These are phyloP conservation scores for Ascoidea asiatica DNA, from an alignment of 805 yeast genomes.

Conservation along the genomic window DNA sequence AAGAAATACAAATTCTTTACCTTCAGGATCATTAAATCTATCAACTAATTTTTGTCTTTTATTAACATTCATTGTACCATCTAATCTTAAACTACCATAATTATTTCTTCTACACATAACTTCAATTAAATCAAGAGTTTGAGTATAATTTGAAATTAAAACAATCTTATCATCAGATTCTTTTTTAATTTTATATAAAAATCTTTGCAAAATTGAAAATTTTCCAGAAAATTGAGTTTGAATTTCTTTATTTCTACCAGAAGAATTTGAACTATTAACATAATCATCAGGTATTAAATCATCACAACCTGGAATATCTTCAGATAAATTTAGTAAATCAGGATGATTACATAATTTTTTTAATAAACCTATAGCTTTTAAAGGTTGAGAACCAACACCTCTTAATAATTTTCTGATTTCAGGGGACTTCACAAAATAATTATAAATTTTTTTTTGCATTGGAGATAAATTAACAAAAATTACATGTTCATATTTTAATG, in stretches of 20 bases:
- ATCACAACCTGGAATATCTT: conserved; percentile 63
- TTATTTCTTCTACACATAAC: conserved; percentile 61
- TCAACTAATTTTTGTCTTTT: conserved; percentile 91
- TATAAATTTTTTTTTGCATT: conserved; percentile 59
- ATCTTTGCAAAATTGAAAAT: conserved; percentile 72
- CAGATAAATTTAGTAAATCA: conserved; percentile 61
- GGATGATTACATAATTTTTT: conserved; percentile 95
- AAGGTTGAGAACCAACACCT: conserved; percentile 67
- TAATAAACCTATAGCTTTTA: conserved; percentile 77
- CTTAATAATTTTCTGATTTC: conserved; percentile 54
- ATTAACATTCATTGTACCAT: conserved; percentile 85
- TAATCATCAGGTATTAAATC: conserved; percentile 65
- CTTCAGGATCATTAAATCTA: conserved; percentile 79
- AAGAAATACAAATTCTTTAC: conserved; percentile 76
- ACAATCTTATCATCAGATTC: conserved; percentile 95
- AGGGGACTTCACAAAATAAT: conserved; percentile 65
- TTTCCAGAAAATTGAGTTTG: conserved; percentile 82
- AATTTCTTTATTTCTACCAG: conserved; percentile 54
- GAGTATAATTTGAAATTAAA: conserved; percentile 87
- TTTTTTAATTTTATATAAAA: conserved; percentile 56
- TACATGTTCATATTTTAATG: conserved; percentile 93
- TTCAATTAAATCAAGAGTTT: conserved; percentile 84
- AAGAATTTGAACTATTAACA: conserved; percentile 24
- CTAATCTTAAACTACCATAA: conserved; percentile 73
- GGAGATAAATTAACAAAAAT: conserved; percentile 80